A percentile compares a stretch with the other conserved stretches of the same genome.
phyloP scores from a whole-genome alignment of 257 asterid genomes.

The Nicotiana knightiana region DNA sequence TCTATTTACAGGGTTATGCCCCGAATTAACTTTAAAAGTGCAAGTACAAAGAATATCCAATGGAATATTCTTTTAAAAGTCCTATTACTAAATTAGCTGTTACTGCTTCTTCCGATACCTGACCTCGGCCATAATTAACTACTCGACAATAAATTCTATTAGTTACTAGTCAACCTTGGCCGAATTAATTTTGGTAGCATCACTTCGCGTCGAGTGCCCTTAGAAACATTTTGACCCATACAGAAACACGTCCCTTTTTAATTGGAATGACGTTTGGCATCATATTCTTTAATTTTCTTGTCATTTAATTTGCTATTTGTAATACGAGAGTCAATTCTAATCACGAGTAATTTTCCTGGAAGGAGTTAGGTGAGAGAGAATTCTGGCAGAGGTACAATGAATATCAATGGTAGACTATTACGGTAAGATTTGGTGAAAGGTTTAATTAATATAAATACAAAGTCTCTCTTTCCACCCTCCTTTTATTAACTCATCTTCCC shows the following conservation, averaged over 20 bases:
- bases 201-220: no score
- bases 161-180: no score
- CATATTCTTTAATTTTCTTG: background rate
- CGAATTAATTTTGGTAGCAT: no score
- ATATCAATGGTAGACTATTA: background rate
- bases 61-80: no score
- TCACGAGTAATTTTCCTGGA: background rate
- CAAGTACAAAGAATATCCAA: no score
- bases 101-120: no score
- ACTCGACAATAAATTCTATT: no score
- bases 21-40: no score
- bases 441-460: background rate
- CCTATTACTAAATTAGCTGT: no score
- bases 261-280: background rate
- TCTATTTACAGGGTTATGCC: no score
- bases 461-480: background rate
- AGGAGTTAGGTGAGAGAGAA: background rate
- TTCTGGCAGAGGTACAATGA: background rate
- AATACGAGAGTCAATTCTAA: background rate
- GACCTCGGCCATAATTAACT: no score
- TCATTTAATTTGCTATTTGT: background rate
- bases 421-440: background rate
- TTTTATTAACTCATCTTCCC: background rate
- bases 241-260: background rate
- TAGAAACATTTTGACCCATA: no score